These are phyloP conservation scores for Amanita rimosa DNA, from an alignment of 768 basidiomycete genomes.

Conservation along the genomic window DNA sequence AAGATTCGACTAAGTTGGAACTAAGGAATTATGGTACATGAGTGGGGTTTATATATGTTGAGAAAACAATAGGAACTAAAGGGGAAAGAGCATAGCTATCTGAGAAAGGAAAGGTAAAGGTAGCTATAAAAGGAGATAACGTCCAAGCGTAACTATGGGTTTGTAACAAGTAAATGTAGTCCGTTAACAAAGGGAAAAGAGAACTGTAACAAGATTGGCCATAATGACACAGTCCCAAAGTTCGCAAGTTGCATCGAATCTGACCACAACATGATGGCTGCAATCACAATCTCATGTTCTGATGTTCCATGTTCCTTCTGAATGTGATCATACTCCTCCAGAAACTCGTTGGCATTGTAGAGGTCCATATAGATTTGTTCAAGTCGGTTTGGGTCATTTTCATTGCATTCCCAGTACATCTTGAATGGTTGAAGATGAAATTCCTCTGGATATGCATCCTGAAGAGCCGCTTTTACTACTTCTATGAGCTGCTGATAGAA, in stretches of 20 bases:
- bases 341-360: slow-evolving; percentile 16
- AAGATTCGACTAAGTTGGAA: too few species aligned
- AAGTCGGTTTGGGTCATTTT: slow-evolving; percentile 1
- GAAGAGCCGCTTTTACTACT: slow-evolving; percentile 15
- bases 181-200: too few species aligned
- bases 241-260: not conserved
- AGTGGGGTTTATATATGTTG: too few species aligned
- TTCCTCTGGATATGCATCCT: slow-evolving; percentile 9
- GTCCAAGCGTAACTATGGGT: too few species aligned
- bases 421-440: slow-evolving; percentile 20
- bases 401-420: slow-evolving; percentile 9
- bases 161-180: too few species aligned
- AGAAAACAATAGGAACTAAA: too few species aligned
- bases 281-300: not conserved
- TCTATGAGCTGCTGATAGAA: slow-evolving; percentile 13
- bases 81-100: too few species aligned
- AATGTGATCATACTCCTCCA: slow-evolving; percentile 11
- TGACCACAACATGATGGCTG: not conserved
- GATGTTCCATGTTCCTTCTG: slow-evolving; percentile 6
- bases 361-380: slow-evolving; percentile 15
- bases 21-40: too few species aligned
- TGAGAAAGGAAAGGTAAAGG: too few species aligned
- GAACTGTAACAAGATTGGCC: too few species aligned
- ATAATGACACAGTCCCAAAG: not conserved
- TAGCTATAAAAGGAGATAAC: too few species aligned